phyloP scores from a whole-genome alignment of 768 basidiomycete species.

The Leucosporidium scottii region DNA sequence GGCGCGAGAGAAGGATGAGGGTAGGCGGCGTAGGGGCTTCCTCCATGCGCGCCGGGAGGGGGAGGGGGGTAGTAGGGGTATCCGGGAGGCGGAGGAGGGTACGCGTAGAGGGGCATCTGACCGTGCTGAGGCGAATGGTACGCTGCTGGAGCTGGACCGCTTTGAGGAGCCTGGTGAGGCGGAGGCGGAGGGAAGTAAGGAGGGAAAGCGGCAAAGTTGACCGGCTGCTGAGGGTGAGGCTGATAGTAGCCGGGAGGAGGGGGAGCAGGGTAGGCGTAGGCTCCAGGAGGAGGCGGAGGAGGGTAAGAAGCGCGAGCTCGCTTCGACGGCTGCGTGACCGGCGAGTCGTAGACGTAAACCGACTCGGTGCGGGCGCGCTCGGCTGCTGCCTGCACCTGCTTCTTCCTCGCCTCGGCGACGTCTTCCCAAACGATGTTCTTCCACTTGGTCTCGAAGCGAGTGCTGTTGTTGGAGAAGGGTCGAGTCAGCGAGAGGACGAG shows the following conservation, averaged over 20 bases:
- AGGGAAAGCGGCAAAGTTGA: not conserved
- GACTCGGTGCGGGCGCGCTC: not conserved
- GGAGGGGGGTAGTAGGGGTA: not conserved
- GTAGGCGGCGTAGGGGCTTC: not conserved
- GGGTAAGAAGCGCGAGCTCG: not conserved
- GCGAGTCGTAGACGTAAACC: not conserved
- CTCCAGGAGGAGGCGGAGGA: not conserved
- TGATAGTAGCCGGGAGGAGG: not conserved
- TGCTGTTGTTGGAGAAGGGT: not conserved
- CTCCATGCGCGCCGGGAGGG: not conserved
- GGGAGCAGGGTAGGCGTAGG: slow-evolving; percentile 4
- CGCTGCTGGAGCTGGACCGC: not conserved
- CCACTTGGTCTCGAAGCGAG: slow-evolving; percentile 21
- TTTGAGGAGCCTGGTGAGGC: too few species aligned
- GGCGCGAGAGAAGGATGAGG: not conserved
- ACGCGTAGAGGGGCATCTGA: not conserved
- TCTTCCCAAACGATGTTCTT: slow-evolving; percentile 31
- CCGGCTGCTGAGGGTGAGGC: not conserved
- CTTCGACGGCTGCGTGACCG: not conserved
- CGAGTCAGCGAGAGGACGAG: not conserved
- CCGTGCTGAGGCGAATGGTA: not conserved
- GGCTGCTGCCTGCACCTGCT: slow-evolving; percentile 19
- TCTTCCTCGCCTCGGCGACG: slow-evolving; percentile 13
- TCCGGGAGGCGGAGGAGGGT: slow-evolving; percentile 1
- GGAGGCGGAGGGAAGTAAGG: too few species aligned